These are phyloP conservation scores for Fraxinus platypoda DNA, from an alignment of 305 asterid species.

Conservation along the genomic window DNA sequence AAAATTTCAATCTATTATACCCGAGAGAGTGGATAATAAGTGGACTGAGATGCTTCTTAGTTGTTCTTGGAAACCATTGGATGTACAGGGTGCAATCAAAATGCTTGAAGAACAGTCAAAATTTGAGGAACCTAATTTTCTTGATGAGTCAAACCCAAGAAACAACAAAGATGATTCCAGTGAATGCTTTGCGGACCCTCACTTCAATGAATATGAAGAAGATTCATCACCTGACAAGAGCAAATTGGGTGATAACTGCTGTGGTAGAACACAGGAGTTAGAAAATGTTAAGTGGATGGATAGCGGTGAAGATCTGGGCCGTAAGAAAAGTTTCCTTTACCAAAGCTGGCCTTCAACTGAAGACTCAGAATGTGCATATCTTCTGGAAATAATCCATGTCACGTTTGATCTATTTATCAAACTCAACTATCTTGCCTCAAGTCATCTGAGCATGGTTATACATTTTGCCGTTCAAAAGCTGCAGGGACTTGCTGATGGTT, in stretches of 20 bases:
- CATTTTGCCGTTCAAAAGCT: conserved; percentile 79
- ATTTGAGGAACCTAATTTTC: not conserved
- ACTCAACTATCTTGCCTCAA: conserved; percentile 65
- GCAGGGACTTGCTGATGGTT: conserved; percentile 62
- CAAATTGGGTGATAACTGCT: conserved; percentile 41
- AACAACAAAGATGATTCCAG: conserved; percentile 25
- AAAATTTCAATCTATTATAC: conserved; percentile 66
- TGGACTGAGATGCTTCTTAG: conserved; percentile 88
- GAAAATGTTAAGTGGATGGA: not conserved
- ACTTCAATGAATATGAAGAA: not conserved
- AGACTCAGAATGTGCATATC: conserved; percentile 76
- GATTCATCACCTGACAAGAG: conserved; percentile 54
- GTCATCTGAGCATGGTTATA: conserved; percentile 82
- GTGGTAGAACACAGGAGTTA: not conserved
- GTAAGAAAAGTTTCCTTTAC: conserved; percentile 41
- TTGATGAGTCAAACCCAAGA: conserved; percentile 20
- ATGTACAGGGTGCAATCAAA: conserved; percentile 51
- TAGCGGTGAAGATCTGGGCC: conserved; percentile 35
- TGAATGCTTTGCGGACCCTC: not conserved
- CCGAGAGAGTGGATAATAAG: conserved; percentile 64
- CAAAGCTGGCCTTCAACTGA: conserved; percentile 77
- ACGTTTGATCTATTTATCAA: conserved; percentile 57
- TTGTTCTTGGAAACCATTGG: conserved; percentile 83
- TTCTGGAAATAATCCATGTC: conserved; percentile 66
- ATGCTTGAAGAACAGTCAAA: conserved; percentile 50